Base-by-base conservation (phyloP, 352 stramenopile species). In the Globisporangium acanthophoron region DNA sequence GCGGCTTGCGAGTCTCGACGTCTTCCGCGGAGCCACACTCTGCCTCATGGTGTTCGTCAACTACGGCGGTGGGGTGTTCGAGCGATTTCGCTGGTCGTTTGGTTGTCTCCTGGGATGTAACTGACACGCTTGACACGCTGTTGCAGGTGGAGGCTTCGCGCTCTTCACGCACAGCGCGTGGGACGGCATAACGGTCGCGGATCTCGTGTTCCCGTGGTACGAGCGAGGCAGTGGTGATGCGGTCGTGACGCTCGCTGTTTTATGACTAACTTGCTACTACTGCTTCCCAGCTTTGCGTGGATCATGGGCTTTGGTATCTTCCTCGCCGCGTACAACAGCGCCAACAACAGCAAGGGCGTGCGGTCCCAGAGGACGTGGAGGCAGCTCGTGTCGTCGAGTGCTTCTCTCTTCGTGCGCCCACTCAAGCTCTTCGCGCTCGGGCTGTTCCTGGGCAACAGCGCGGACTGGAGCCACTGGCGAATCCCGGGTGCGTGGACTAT, bases 21-120 rank as follows among this genome's bases (percentile, higher is more conserved):
- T 70, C 13, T 92, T 95, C 53, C 85, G 87, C 18, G 87, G 87
- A 3, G 11, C 87, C 33, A 88, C 81, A 11, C 72, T 96, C 53
- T 77, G 69, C 54, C 41, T 85, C 35, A 95, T 96, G 87, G 74
- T 96, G 16, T 95, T 96, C 61, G 81, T 91, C 52, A 96, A 96
- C 55, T 94, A 95, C 61, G 87, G 87, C 58, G 85, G 73, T 76
- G 24, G 4, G 35, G 53, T 46, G 45, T 18, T 20, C 31, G 31
- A 35, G 24, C 24, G 24, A 27, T 27, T 27, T 35, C 31, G 31
- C 8, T 35, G 31, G 5, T 35, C 31, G 31, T 35, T 9, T 11
- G 8, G 31, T 35, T 27, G 24, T 27, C 24, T 27, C 24, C 24
- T 27, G 24, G 24, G 24, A 27, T 27, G 24, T 27, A 27, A 27